Conservation (phyloP, 2,329 filamentous ascomycete species). For the Penicillium fuscoglaucum region DNA sequence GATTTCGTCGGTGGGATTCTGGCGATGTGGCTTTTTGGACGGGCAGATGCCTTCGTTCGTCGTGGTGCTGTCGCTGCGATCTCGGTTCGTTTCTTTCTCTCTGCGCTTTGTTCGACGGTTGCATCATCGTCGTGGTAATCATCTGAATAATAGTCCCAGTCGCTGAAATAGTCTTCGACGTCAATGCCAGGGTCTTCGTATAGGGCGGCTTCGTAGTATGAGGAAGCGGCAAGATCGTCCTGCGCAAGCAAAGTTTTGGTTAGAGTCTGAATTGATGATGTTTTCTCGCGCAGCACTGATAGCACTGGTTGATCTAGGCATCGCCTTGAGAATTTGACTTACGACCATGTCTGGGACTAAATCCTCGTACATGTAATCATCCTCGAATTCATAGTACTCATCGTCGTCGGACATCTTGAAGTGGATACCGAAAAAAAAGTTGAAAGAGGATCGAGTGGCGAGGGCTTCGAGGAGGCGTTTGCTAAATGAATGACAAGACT, state of each 20-base stretch:
- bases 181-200: slow-evolving; percentile 44
- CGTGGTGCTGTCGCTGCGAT: slow-evolving; percentile 17
- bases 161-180: slow-evolving; percentile 43
- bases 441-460: not conserved
- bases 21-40: not conserved
- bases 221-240: slow-evolving; percentile 47
- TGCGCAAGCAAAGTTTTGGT: slow-evolving; percentile 16
- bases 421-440: not conserved
- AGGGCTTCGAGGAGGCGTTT: not conserved
- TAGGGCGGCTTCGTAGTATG: slow-evolving; percentile 43
- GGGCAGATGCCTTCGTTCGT: slow-evolving; percentile 16
- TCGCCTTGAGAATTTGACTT: slow-evolving; percentile 13
- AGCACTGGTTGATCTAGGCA: not conserved
- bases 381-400: slow-evolving; percentile 39
- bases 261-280: not conserved
- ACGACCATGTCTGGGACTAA: slow-evolving; percentile 38
- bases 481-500: not conserved
- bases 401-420: slow-evolving; percentile 42
- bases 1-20: slow-evolving; percentile 11
- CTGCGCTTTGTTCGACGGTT: slow-evolving; percentile 29
- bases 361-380: slow-evolving; percentile 38
- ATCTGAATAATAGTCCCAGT: slow-evolving; percentile 49
- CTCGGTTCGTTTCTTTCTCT: slow-evolving; percentile 13
- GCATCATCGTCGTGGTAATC: slow-evolving; percentile 49
- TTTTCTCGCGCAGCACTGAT: not conserved